phyloP scores from a whole-genome alignment of 805 yeast genomes.

The Cephaloascus fragrans region DNA sequence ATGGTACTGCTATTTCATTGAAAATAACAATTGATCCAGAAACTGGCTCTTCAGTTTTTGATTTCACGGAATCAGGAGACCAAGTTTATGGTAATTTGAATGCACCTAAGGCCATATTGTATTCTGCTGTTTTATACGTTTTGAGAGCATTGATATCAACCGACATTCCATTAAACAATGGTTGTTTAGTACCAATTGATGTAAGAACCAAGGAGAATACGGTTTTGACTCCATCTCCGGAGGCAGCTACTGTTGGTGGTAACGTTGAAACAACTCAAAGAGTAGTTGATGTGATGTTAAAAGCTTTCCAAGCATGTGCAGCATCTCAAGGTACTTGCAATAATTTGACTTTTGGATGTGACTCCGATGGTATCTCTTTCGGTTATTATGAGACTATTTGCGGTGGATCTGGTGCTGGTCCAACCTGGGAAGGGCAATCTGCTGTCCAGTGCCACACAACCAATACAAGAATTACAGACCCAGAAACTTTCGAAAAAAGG shows the following conservation, averaged over 20 bases:
- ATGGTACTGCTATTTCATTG: conserved; percentile 62
- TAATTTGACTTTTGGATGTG: conserved; percentile 85
- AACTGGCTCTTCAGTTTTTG: conserved; percentile 60
- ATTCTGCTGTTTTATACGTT: conserved; percentile 83
- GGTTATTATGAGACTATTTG: conserved; percentile 94
- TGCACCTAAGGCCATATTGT: conserved; percentile 86
- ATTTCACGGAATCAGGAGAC: conserved; percentile 79
- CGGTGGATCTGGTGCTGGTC: conserved; percentile 93
- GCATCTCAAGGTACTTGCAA: conserved; percentile 96
- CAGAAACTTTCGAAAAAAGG: conserved; percentile 79
- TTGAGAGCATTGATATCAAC: conserved; percentile 76
- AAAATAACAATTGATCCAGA: conserved; percentile 38
- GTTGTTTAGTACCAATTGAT: conserved; percentile 74
- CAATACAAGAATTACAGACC: conserved; percentile 86
- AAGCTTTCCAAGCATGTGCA: conserved; percentile 83
- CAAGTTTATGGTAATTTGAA: conserved; percentile 85
- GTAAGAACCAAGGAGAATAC: conserved; percentile 33
- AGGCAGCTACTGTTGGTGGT: conserved; percentile 87
- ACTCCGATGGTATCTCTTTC: conserved; percentile 60
- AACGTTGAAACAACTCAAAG: conserved; percentile 94
- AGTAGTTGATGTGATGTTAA: conserved; percentile 79
- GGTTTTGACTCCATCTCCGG: conserved; percentile 60
- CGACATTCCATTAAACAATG: conserved; percentile 89
- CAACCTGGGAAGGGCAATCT: conserved; percentile 74
- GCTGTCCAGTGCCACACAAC: conserved; percentile 96